Conservation (phyloP, 106 monocot genomes). For the Dioscorea alata region DNA sequence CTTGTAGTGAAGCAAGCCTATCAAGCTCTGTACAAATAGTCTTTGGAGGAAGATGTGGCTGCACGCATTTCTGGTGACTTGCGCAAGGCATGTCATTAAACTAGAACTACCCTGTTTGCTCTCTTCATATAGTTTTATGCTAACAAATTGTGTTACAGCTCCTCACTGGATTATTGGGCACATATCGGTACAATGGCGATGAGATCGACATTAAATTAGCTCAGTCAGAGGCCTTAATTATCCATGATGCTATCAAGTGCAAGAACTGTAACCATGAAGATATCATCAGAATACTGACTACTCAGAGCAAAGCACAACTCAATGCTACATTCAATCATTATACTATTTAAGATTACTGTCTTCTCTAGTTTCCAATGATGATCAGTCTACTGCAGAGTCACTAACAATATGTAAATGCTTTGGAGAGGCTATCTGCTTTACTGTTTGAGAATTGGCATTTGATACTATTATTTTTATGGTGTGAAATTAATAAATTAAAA, state of each 20-base stretch:
- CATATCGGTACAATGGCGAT: conserved; percentile 59
- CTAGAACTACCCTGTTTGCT: background rate
- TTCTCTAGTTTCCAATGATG: no score
- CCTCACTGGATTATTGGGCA: conserved; percentile 53
- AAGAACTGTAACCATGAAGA: conserved; percentile 52
- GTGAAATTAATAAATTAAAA: no score
- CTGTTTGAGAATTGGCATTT: no score
- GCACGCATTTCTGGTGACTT: conserved; percentile 31
- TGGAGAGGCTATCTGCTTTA: no score
- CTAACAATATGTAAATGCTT: no score
- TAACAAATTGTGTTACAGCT: conserved; percentile 37
- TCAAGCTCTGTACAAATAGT: conserved; percentile 40
- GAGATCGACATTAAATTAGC: conserved; percentile 57
- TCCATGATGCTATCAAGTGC: conserved; percentile 46
- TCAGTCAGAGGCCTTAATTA: conserved; percentile 47
- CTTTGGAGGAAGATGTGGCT: conserved; percentile 70
- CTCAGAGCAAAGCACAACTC: conserved; percentile 89
- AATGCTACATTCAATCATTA: conserved; percentile 73
- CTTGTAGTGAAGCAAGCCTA: conserved; percentile 54
- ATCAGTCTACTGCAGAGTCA: no score
- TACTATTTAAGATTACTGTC: no score
- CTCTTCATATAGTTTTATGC: background rate
- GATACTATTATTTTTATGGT: no score
- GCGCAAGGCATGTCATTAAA: conserved; percentile 24
- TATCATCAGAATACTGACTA: conserved; percentile 63